Conservation (phyloP, 768 basidiomycete species). For the Russula earlei region DNA sequence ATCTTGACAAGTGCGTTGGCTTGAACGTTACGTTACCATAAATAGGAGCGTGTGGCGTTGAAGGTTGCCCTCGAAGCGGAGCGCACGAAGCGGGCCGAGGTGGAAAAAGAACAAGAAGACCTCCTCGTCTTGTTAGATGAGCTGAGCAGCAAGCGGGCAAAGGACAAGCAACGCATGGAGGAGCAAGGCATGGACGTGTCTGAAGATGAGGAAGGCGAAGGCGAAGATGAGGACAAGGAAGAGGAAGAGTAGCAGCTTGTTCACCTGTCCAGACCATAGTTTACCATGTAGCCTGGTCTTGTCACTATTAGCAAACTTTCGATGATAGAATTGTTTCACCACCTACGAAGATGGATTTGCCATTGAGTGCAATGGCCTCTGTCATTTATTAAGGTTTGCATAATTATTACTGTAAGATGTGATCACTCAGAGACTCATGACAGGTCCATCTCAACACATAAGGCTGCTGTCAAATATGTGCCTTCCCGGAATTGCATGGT, state of each 20-base stretch:
- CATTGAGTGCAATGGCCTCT: too few relatives aligned
- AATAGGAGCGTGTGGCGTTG: constrained; percentile 36
- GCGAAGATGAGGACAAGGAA: constrained; percentile 28
- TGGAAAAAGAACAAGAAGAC: constrained; percentile 96
- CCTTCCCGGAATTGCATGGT: too few relatives aligned
- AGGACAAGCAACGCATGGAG: constrained; percentile 72
- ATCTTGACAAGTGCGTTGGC: background rate
- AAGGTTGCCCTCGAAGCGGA: constrained; percentile 46
- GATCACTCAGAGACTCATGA: too few relatives aligned
- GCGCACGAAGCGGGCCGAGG: constrained; percentile 63
- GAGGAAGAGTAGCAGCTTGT: background rate
- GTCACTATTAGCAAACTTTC: background rate
- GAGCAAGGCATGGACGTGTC: constrained; percentile 78
- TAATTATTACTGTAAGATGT: too few relatives aligned
- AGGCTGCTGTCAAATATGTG: too few relatives aligned
- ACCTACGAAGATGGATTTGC: too few relatives aligned
- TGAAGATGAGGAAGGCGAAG: constrained; percentile 81
- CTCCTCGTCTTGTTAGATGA: constrained; percentile 89
- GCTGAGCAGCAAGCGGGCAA: constrained; percentile 71
- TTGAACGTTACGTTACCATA: background rate
- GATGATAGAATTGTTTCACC: too few relatives aligned
- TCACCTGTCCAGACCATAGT: background rate
- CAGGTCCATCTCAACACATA: too few relatives aligned
- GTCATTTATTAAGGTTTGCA: too few relatives aligned
- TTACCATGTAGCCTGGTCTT: background rate